Conservation (phyloP, 2,329 filamentous ascomycete species). For the Blumeriella jaapii region DNA sequence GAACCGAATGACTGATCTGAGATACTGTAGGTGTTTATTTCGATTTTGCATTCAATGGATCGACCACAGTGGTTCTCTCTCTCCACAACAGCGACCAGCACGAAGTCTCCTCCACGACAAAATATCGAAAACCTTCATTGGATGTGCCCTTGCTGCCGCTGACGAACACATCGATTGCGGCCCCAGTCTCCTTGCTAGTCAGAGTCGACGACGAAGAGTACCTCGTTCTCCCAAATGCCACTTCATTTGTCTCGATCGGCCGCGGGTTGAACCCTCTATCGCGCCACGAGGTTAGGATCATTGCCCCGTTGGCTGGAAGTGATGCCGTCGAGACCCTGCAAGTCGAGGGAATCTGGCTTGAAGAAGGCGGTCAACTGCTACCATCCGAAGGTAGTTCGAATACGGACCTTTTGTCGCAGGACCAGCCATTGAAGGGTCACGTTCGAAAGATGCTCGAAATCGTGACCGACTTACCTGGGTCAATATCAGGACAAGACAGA, state of each 20-base stretch:
- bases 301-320: conserved; percentile 19
- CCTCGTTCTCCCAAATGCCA: conserved; percentile 18
- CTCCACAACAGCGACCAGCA: conserved; percentile 12
- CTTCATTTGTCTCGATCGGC: conserved; percentile 13
- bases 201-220: conserved; percentile 22
- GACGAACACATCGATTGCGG: conserved; percentile 12
- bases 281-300: conserved; percentile 18
- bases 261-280: conserved; percentile 10
- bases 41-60: conserved; percentile 18
- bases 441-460: conserved; percentile 23
- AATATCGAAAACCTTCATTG: not conserved
- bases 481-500: conserved; percentile 10
- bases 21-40: conserved; percentile 20
- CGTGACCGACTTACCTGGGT: conserved; percentile 25
- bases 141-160: conserved; percentile 8
- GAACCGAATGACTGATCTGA: not conserved
- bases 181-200: conserved; percentile 19
- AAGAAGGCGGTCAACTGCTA: conserved; percentile 15
- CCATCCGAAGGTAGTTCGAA: conserved; percentile 1
- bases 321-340: conserved; percentile 16
- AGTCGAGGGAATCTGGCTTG: conserved; percentile 21
- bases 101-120: not conserved
- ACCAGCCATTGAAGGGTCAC: not conserved
- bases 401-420: not conserved
- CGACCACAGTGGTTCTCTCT: conserved; percentile 15